Base-by-base conservation (phyloP, 306 rosid genomes). In the Dryas octopetala region DNA sequence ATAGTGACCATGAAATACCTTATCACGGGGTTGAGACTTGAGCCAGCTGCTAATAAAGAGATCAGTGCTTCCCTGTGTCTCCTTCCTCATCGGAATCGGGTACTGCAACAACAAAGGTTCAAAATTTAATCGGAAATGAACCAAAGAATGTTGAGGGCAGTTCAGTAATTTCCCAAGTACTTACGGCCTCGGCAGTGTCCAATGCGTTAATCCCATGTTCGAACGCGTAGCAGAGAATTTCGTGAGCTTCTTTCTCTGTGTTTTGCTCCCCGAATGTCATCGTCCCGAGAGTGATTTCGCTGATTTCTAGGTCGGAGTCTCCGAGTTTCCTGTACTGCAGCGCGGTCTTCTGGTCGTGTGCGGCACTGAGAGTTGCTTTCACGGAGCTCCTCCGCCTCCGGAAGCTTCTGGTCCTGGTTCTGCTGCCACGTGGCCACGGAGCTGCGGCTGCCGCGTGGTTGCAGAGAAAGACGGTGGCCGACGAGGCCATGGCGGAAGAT, bases 211-310 rank as follows among this genome's bases (percentile, higher is more conserved):
- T 86, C 23, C 98, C 97, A 52, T 79, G 78, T 16, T 86, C 91
- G 71, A 87, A 76, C 5, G 97, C 93, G 76, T 87, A 91, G 75
- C 83, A 81, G n/a, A 95, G 91, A 0, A 88, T 87, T 17, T 87
- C 88, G 62, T 95, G 96, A 11, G 98, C 83, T 78, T 95, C 96
- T 81, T 89, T 86, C 91, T 95, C 98, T 0, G 97, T 79, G 82
- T 85, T 95, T 76, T 91, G 97, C 69, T 91, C 72, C 60, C 98
- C 97, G 76, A 95, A 91, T 12, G 97, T 95, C 98, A 95, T 95
- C 89, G 98, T 95, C 48, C 97, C 97, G 19, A 86, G 80, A 48
- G 96, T 90, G 76, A 95, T 83, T 82, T 95, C 98, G 71, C 97
- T 91, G 46, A 95, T 77, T 58, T 66, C 79, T 41, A 90, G 97